Base-by-base conservation (phyloP, 1,284 basidiomycete genomes). In the Coriolopsis trogii region DNA sequence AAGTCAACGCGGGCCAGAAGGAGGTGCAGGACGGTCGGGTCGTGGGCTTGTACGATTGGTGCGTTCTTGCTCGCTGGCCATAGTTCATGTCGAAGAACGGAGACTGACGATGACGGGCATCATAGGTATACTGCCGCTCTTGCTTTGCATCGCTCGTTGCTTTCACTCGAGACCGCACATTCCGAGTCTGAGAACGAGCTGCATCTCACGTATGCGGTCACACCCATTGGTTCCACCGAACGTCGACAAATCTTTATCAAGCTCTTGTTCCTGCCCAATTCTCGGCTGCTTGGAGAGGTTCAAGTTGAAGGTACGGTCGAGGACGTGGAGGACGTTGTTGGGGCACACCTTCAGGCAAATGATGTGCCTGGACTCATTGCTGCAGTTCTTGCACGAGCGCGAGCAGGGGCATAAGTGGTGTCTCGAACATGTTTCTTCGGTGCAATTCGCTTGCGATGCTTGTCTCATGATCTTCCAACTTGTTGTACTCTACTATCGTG, bases 161-260 rank as follows among this genome's bases (percentile, higher is more conserved):
- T 82, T 36, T 80, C 79, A 20, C 79, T 93, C 53, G 73, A 81
- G 44, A 79, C 82, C 3, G 81, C 79, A 12, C 75, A 81, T 26
- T 73, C 79, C 1, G 75, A 78, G 15, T 85, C 88, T 1, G 86
- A 90, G 54, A 89, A 90, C 65, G 87, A 91, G 65, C 73, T 93
- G 21, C 79, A 80, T 36, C 74, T 93, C 36, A 81, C 80, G 15
- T 93, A 93, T 67, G 66, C 65, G 41, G 60, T 87, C 48, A 64
- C 63, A 23, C 59, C 69, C 2, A 44, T 62, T 8, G 46, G 28
- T 9, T 26, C 56, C 4, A 53, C 39, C 13, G 43, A 54, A 6
- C 40, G 46, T 25, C 66, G 62, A 24, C 66, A 66, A n/a, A 61
- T 86, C 3, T 75, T 71, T 0, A 74, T 90, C 46, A 77, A 72